Evolutionary conservation across 169 alveolate species (phyloP).

Genomic region (Plasmodium adleri): DNA sequence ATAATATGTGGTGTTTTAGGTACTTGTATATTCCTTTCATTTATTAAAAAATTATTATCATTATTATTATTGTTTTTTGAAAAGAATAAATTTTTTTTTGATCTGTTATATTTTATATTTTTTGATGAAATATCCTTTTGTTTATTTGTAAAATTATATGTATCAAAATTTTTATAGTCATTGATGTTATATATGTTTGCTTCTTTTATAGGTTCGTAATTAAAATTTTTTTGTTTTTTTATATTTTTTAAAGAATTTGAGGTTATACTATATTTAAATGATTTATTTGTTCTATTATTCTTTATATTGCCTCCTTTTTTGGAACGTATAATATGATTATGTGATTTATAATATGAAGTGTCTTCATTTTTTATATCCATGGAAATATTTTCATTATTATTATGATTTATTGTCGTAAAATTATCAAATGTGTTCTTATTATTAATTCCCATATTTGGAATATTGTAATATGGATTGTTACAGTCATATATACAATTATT

Average conservation of each 20-base stretch:
- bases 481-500: not conserved
- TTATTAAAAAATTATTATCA: not conserved
- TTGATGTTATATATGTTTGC: not conserved
- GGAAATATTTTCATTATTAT: not conserved
- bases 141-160: not conserved
- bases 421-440: constrained; percentile 18
- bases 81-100: no score
- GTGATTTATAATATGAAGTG: constrained; percentile 6
- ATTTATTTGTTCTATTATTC: no score
- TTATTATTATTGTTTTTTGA: not conserved
- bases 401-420: not conserved
- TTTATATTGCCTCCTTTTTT: not conserved
- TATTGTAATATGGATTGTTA: constrained; percentile 19
- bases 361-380: not conserved
- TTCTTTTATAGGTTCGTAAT: not conserved
- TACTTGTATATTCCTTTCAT: not conserved
- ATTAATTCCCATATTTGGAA: constrained; percentile 19
- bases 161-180: not conserved
- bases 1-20: not conserved
- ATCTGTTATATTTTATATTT: not conserved
- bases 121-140: not conserved
- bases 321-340: not conserved
- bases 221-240: not conserved
- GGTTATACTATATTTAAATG: no score
- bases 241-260: no score